A percentile compares a stretch with the other conserved stretches of the same genome.
These are phyloP conservation scores for Fistulina hepatica DNA, from an alignment of 1,284 basidiomycete species.

Conservation along the genomic window DNA sequence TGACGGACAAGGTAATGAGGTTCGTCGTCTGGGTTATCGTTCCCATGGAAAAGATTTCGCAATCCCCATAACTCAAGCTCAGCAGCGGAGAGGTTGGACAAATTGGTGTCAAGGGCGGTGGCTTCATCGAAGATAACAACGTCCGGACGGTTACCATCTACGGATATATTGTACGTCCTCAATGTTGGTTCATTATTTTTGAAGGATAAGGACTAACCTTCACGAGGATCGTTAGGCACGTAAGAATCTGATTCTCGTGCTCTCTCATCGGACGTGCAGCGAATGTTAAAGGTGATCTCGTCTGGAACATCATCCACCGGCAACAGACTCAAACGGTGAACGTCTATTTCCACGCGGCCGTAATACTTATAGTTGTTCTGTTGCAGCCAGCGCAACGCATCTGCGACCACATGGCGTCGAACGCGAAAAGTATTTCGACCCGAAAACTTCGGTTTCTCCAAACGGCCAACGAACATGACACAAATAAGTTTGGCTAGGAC, in stretches of 20 bases:
- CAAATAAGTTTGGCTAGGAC: constrained; percentile 24
- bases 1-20: background rate
- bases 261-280: constrained; percentile 15
- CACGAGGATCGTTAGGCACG: background rate
- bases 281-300: constrained; percentile 15
- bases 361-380: constrained; percentile 25
- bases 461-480: constrained; percentile 24
- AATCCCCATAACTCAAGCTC: background rate
- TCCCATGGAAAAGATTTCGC: background rate
- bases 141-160: background rate
- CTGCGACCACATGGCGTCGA: constrained; percentile 12
- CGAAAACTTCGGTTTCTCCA: constrained; percentile 14
- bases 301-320: constrained; percentile 25
- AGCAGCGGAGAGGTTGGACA: background rate
- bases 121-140: background rate
- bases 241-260: background rate
- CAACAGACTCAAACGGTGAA: constrained; percentile 15
- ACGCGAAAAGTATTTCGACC: constrained; percentile 21
- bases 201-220: no score
- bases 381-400: constrained; percentile 26
- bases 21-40: background rate
- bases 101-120: background rate
- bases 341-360: constrained; percentile 20
- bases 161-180: background rate
- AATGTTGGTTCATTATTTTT: no score